These are phyloP conservation scores for Inosperma sp. DNA, from an alignment of 768 basidiomycete species.

Conservation along the genomic window DNA sequence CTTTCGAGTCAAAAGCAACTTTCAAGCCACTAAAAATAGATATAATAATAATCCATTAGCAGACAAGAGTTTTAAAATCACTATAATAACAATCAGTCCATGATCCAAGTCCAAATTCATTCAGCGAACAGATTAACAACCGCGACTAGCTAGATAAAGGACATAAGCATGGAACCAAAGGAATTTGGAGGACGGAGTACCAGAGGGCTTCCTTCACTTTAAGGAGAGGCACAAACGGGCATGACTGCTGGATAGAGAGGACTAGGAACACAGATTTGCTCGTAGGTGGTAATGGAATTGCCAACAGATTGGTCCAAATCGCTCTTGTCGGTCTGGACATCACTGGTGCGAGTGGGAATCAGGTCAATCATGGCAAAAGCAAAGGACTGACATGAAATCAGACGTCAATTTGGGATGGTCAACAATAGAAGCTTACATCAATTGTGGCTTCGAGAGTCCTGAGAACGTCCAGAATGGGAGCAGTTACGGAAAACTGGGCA, in stretches of 20 bases:
- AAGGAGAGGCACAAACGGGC: not conserved
- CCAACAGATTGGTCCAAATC: not conserved
- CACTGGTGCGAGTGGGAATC: not conserved
- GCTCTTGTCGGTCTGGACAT: not conserved
- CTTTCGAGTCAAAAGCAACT: too few relatives aligned
- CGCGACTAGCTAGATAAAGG: too few relatives aligned
- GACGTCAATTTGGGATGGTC: not conserved
- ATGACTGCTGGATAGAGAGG: not conserved
- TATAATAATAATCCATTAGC: too few relatives aligned
- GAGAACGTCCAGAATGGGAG: conserved; percentile 7
- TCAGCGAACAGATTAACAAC: too few relatives aligned
- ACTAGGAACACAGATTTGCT: not conserved
- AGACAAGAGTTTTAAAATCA: too few relatives aligned
- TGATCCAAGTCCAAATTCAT: too few relatives aligned
- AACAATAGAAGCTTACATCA: not conserved
- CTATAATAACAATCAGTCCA: too few relatives aligned
- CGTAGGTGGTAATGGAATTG: not conserved
- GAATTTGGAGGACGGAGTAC: too few relatives aligned
- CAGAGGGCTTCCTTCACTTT: too few relatives aligned
- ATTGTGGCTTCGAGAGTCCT: conserved; percentile 7
- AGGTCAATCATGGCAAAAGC: not conserved
- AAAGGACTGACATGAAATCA: not conserved
- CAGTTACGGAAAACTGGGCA: conserved; percentile 11
- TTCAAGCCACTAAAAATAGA: too few relatives aligned
- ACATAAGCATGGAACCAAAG: too few relatives aligned